Base-by-base conservation (phyloP, 257 asterid genomes). In the Nicotiana knightiana region DNA sequence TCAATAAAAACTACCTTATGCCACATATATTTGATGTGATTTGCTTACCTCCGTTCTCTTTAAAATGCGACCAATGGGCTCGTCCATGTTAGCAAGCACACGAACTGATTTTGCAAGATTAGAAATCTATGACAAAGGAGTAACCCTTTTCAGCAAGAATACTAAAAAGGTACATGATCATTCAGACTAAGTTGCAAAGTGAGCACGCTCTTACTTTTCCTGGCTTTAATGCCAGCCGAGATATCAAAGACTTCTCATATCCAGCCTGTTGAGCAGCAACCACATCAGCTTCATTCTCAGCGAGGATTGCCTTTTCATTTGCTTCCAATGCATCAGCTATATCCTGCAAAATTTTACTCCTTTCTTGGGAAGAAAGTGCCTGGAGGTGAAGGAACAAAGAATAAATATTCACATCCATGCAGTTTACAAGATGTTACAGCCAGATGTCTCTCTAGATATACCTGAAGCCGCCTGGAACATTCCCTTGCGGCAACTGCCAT, bases 401-500 rank as follows among this genome's bases (percentile, higher is more conserved):
- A 83, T 48, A 30, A 9, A 51, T 37, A 68, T 39, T 71, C 66
- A 67, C 53, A 33, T 81, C 57, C 28, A 59, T 75, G 80, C 37
- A 16, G 26, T 62, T 7, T 28, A 53, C 80, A 75, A 75, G 51
- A 53, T 28, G 79, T 15, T 75, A 75, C 24, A 15, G 80, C 64
- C 28, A 51, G 64, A 75, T 75, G 80, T 39, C 48, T 35, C 80
- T 75, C 28, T 51, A 51, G 32, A 71, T 62, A 53, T 73, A 91
- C 97, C 94, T 93, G 97, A 81, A 93, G 90, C 64, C 90, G 85
- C 32, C 87, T 85, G 18, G 97, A 92, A 88, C 94, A 86, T 83
- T 88, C 95, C 89, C 94, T 88, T 11, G 98, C 98, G 75, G 95
- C 92, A 83, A 87, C 83, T 54, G 96, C 98, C 96, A 93, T 91